phyloP scores from a whole-genome alignment of 2,329 filamentous ascomycete genomes.

The Neocucurbitaria cava region DNA sequence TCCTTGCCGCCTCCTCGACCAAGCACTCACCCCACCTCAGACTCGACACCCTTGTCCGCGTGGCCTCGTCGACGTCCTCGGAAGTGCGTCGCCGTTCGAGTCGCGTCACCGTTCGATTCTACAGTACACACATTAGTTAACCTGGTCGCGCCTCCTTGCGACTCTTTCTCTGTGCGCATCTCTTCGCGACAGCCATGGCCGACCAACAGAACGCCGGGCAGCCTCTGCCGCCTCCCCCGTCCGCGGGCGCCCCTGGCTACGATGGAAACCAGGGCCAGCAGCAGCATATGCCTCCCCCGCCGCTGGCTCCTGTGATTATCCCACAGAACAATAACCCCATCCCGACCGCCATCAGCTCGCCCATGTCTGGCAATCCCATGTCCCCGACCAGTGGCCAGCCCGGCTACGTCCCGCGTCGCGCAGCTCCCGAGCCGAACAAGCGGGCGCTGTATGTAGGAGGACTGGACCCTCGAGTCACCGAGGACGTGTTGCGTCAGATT shows the following conservation, averaged over 20 bases:
- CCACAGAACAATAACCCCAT: slow-evolving; percentile 97
- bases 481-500: slow-evolving; percentile 95
- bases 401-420: slow-evolving; percentile 78
- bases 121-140: slow-evolving; percentile 3
- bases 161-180: slow-evolving; percentile 11
- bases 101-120: slow-evolving; percentile 11
- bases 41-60: slow-evolving; percentile 14
- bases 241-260: slow-evolving; percentile 76
- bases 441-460: slow-evolving; percentile 95
- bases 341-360: slow-evolving; percentile 88
- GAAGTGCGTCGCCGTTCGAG: slow-evolving; percentile 13
- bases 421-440: slow-evolving; percentile 98
- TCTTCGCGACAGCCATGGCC: slow-evolving; percentile 67
- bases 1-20: slow-evolving; percentile 36
- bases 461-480: slow-evolving; percentile 91
- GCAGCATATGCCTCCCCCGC: slow-evolving; percentile 87
- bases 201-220: slow-evolving; percentile 70
- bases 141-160: slow-evolving; percentile 18
- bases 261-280: slow-evolving; percentile 72
- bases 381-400: slow-evolving; percentile 80
- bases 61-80: slow-evolving; percentile 16
- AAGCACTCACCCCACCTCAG: slow-evolving; percentile 25
- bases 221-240: slow-evolving; percentile 74
- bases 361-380: slow-evolving; percentile 79
- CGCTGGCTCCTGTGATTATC: slow-evolving; percentile 83